These are phyloP conservation scores for Sclerotinia sclerotiorum DNA, from an alignment of 2,329 filamentous ascomycete species.

Conservation along the genomic window DNA sequence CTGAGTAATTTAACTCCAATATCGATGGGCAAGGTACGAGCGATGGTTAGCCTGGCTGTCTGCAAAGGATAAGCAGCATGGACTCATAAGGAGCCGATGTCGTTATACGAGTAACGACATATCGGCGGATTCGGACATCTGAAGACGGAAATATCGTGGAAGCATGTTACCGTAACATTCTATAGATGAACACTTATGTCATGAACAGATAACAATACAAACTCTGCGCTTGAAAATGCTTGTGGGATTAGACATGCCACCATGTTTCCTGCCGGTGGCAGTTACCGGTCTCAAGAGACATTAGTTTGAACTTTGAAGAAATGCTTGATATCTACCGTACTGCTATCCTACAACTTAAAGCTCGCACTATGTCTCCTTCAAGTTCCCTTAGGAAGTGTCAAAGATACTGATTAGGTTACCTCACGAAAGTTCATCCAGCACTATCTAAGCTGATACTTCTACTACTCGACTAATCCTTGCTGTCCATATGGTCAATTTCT, in stretches of 20 bases:
- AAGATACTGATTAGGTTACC: background rate
- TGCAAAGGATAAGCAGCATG: conserved; percentile 3
- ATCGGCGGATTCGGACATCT: background rate
- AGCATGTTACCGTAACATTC: background rate
- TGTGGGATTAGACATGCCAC: background rate
- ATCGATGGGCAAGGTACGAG: background rate
- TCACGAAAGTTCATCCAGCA: conserved; percentile 1
- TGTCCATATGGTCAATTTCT: background rate
- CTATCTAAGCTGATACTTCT: background rate
- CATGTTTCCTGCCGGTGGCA: background rate
- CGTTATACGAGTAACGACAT: background rate
- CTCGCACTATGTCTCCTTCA: background rate
- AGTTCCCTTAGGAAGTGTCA: conserved; percentile 10
- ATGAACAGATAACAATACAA: background rate
- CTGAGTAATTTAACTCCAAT: conserved; percentile 3
- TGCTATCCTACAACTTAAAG: background rate
- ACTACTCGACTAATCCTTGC: background rate
- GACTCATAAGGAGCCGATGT: conserved; percentile 6
- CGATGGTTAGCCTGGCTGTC: background rate
- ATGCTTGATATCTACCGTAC: background rate
- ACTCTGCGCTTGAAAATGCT: background rate
- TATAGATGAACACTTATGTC: background rate
- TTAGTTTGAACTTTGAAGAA: background rate
- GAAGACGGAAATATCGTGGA: background rate
- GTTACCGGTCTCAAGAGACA: conserved; percentile 4